Evolutionary conservation across 495 filamentous ascomycete genomes (phyloP), one percentile per base, ranked within the genome.

Genomic region (Saxophila tyrrhenica): DNA sequence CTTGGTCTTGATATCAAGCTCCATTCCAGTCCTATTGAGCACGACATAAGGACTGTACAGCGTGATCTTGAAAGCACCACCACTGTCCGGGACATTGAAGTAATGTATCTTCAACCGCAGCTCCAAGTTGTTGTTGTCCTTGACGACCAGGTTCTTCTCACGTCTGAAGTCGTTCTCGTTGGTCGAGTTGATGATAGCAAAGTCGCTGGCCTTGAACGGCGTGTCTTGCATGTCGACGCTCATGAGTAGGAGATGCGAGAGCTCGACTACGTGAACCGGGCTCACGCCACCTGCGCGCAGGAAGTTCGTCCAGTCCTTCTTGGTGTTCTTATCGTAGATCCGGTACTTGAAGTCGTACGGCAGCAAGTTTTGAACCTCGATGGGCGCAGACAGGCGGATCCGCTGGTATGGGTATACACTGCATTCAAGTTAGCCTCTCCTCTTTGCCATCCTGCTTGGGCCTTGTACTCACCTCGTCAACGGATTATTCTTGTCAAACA

Each of bases 291-390:
- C 92, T 68, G 94, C 97, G 50, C 92, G 78, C 20, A 98, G 69
- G 73, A 98, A 98, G 64, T 98, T 98, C 0, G 89, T 91, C 92
- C 94, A 98, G 67, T 98, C 91, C 65, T 94, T 92, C 72, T 86
- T 89, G 0, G 89, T 96, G 67, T 94, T 92, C 73, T 89, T 94
- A 71, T 98, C 92, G 64, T 96, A 96, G 21, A 98, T 96, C 51
- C 89, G 80, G 66, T 97, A 97, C 67, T 97, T 97, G 83, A 98
- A 98, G 70, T 97, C 94, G 62, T 85, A 96, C 0, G 92, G 92
- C 23, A 98, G 75, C 23, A 98, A 73, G 63, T 98, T 98, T 65
- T 98, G 89, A 13, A 98, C 75, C 60, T 95, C 90, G 44, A 98
- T 79, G 0, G 92, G 92, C 16, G 92, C 90, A 22, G 86, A 89